phyloP scores from a whole-genome alignment of 805 yeast genomes.

The Saccharomyces paradoxus region DNA sequence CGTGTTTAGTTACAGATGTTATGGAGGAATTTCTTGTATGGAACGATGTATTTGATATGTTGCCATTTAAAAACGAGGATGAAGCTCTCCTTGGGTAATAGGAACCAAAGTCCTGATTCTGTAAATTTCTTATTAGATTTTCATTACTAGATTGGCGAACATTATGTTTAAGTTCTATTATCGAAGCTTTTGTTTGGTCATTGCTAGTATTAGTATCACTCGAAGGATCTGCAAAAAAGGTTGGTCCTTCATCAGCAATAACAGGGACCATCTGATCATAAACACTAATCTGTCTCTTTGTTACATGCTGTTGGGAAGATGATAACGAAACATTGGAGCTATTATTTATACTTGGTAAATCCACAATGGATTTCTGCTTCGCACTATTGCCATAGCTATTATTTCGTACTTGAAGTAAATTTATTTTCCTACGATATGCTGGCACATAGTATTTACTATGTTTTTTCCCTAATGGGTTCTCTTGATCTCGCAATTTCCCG shows the following conservation, averaged over 20 bases:
- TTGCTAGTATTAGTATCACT: slow-evolving; percentile 10
- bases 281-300: slow-evolving; percentile 10
- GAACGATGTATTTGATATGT: slow-evolving; percentile 11
- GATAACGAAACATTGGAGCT: slow-evolving; percentile 13
- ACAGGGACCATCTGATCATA: slow-evolving; percentile 23
- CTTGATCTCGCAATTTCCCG: neutral
- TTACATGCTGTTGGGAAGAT: slow-evolving; percentile 7
- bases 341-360: slow-evolving; percentile 13
- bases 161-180: neutral
- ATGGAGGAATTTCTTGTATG: slow-evolving; percentile 22
- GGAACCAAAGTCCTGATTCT: slow-evolving; percentile 23
- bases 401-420: slow-evolving; percentile 13
- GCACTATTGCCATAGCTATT: neutral
- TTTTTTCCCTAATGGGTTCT: neutral
- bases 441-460: slow-evolving; percentile 27
- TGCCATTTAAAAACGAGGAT: neutral
- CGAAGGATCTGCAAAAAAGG: slow-evolving; percentile 13
- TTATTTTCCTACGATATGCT: slow-evolving; percentile 33
- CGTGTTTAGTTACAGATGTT: slow-evolving; percentile 18
- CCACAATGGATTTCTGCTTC: slow-evolving; percentile 15
- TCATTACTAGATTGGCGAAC: slow-evolving; percentile 7
- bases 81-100: slow-evolving; percentile 22
- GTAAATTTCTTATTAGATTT: slow-evolving; percentile 16
- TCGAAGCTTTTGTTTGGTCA: slow-evolving; percentile 1
- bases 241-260: slow-evolving; percentile 2